Percentiles rank a stretch among this genome's conserved stretches.
Conservation (phyloP, 768 basidiomycete species). For the Boletus subcaerulescens region DNA sequence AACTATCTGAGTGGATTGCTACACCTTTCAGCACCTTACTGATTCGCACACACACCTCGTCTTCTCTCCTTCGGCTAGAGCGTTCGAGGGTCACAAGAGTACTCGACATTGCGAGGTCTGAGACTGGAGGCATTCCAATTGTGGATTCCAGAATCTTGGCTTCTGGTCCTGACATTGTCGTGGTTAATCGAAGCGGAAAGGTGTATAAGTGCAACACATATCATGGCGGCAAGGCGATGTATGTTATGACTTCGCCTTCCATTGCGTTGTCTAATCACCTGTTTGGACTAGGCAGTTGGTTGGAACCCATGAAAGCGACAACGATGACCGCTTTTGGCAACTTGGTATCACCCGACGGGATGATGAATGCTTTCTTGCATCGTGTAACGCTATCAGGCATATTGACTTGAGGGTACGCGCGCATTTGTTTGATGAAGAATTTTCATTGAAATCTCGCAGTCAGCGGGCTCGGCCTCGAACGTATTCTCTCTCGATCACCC, state of each 20-base stretch:
- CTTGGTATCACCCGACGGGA: constrained; percentile 37
- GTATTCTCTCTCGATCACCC: constrained; percentile 37
- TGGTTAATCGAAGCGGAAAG: constrained; percentile 51
- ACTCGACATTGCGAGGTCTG: constrained; percentile 38
- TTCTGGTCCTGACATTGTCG: constrained; percentile 32
- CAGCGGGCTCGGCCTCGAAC: constrained; percentile 20
- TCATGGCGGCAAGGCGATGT: constrained; percentile 41
- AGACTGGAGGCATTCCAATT: constrained; percentile 39
- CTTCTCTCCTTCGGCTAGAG: constrained; percentile 38
- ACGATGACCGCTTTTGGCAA: constrained; percentile 48
- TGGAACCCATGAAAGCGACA: constrained; percentile 2
- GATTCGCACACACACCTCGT: constrained; percentile 47
- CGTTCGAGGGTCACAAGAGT: constrained; percentile 30
- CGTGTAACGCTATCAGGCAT: constrained; percentile 39
- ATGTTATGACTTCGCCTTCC: constrained; percentile 18
- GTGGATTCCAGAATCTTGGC: constrained; percentile 47
- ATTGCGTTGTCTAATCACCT: background rate
- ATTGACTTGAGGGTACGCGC: constrained; percentile 58
- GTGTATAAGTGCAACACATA: constrained; percentile 46
- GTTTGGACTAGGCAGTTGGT: constrained; percentile 20
- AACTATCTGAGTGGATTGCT: constrained; percentile 12
- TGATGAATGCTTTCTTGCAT: constrained; percentile 46
- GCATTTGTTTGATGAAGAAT: background rate
- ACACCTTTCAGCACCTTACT: constrained; percentile 23
- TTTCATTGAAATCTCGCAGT: constrained; percentile 27